These are phyloP conservation scores for Plantago elongata DNA, from an alignment of 257 asterid genomes.

Conservation along the genomic window DNA sequence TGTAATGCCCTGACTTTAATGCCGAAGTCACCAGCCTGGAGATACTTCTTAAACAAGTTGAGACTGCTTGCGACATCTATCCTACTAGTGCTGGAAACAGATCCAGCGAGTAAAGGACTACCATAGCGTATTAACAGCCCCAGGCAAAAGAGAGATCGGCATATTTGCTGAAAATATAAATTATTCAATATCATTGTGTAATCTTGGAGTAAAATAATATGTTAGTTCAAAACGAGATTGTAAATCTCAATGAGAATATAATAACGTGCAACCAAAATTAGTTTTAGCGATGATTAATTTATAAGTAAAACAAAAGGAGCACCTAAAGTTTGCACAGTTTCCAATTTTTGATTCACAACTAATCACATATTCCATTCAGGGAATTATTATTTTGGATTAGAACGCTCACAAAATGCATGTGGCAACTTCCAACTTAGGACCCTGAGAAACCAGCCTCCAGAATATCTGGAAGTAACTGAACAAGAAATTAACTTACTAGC, in stretches of 20 bases:
- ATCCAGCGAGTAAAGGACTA: constrained; percentile 49
- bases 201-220: neutral
- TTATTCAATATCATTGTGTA: neutral
- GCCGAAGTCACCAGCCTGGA: constrained; percentile 76
- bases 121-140: constrained; percentile 97
- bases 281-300: constrained; percentile 9
- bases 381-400: constrained; percentile 4
- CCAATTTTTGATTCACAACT: constrained; percentile 7
- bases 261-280: constrained; percentile 5
- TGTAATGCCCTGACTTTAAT: constrained; percentile 88
- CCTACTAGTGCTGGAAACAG: constrained; percentile 49
- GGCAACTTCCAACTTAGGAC: constrained; percentile 5
- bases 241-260: neutral
- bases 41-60: constrained; percentile 73
- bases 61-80: constrained; percentile 61
- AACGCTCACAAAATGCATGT: constrained; percentile 15
- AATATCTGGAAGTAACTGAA: neutral
- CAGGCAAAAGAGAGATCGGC: constrained; percentile 94
- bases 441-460: constrained; percentile 10
- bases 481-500: no score
- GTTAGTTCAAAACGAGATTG: constrained; percentile 6
- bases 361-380: neutral
- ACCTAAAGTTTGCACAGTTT: constrained; percentile 9
- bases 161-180: constrained; percentile 71
- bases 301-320: neutral